Base-by-base conservation (phyloP, 768 basidiomycete species). In the Rhodotorula taiwanensis region DNA sequence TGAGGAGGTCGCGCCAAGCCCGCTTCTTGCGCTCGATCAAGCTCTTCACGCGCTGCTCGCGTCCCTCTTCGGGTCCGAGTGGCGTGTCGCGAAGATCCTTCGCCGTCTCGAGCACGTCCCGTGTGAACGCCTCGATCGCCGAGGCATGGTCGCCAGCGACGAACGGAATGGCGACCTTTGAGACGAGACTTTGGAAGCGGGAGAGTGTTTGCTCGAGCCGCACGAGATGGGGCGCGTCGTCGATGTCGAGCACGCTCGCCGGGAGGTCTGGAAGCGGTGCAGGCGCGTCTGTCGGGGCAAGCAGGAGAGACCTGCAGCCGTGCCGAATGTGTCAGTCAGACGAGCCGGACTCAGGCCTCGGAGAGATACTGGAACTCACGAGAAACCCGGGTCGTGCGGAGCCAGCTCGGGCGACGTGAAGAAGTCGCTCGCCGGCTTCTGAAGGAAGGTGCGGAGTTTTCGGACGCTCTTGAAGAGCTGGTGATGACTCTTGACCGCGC, bases 371-470 rank as follows among this genome's bases (percentile, higher is more conserved):
- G 31, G 13, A 15, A 62, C 58, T n/a, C 5, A 60, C 61, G 30
- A 7, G 1, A 30, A n/a, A 3, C 42, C 23, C 3, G 56, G 33
- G 44, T 23, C 43, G 2, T 41, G 36, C 51, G 59, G 55, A 25
- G 56, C 62, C 28, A 56, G 58, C 11, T 67, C 66, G 33, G 31
- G 53, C 34, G 57, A 42, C 7, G 50, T 34, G 61, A 70, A 70
- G 44, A 60, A 53, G 47, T 70, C 68, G 55, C 60, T 71, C 28
- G 72, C 64, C 11, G 92, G 86, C 74, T 88, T 84, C 49, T 85
- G 83, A n/a, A 98, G 79, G 28, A 89, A 75, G 48, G 89, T 87
- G n/a, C 91, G 83, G 79, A 92, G 94, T 78, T 90, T 95, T 55
- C 89, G 83, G 62, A 97, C 82, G 66, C 84, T 81, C 75, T 89